Evolutionary conservation across 2,329 filamentous ascomycete species (phyloP).

Genomic region (Xylaria sp.): DNA sequence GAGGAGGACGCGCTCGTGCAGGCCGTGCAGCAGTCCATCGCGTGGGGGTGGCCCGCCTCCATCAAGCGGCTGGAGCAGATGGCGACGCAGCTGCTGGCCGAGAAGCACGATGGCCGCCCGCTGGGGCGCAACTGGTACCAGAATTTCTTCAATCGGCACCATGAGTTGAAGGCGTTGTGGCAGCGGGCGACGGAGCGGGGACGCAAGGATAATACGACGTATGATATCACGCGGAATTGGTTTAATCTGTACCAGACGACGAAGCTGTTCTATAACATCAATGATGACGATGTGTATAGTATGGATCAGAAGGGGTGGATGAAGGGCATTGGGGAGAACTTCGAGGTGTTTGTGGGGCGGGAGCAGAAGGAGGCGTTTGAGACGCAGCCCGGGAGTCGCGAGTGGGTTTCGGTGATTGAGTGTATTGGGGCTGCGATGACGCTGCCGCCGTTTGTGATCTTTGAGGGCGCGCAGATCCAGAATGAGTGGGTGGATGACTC

Average conservation of each 20-base stretch:
- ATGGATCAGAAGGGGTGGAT: background rate
- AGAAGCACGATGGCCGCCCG: background rate
- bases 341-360: background rate
- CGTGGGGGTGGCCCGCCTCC: background rate
- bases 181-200: background rate
- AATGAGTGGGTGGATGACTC: background rate
- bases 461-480: background rate
- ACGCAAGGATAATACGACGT: background rate
- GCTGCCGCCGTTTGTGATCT: background rate
- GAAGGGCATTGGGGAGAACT: background rate
- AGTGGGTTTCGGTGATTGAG: background rate
- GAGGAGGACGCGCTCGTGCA: background rate
- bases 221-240: background rate
- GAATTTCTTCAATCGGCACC: background rate
- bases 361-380: background rate
- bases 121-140: background rate
- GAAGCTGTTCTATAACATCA: background rate
- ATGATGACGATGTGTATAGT: background rate
- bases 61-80: background rate
- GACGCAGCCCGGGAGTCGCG: background rate
- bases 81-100: background rate
- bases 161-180: background rate
- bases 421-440: background rate
- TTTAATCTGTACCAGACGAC: slow-evolving; percentile 1
- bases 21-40: background rate